Evolutionary conservation across 345 rosid genomes (phyloP).

Genomic region (Murraya koenigii): DNA sequence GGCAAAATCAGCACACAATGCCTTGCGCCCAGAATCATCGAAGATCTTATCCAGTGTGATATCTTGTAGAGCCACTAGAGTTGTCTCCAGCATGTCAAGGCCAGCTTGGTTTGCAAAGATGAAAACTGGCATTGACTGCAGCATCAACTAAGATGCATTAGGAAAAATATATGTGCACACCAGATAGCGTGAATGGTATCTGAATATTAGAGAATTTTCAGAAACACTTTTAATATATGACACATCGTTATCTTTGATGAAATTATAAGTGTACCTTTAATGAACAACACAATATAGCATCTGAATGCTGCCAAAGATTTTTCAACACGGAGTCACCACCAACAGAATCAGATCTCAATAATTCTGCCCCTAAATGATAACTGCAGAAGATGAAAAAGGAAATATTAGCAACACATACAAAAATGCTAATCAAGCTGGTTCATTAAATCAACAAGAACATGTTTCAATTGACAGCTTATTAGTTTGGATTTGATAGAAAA

Average conservation of each 20-base stretch:
- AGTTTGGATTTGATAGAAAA: neutral
- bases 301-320: constrained; percentile 84
- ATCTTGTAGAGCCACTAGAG: constrained; percentile 92
- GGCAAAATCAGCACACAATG: constrained; percentile 68
- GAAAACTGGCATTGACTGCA: constrained; percentile 84
- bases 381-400: constrained; percentile 33
- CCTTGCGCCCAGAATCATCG: constrained; percentile 83
- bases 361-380: constrained; percentile 67
- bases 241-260: neutral
- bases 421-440: neutral
- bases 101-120: constrained; percentile 97
- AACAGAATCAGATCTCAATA: constrained; percentile 58
- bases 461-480: neutral
- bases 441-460: neutral
- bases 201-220: neutral
- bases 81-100: constrained; percentile 98
- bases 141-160: neutral
- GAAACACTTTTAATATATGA: neutral
- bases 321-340: constrained; percentile 62
- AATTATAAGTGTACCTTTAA: constrained; percentile 53
- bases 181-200: neutral
- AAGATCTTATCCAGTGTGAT: constrained; percentile 87
- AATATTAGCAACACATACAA: constrained; percentile 3
- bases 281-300: constrained; percentile 91
- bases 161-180: neutral